Evolutionary conservation across 306 rosid species (phyloP).

Genomic region (Malus sieversii): DNA sequence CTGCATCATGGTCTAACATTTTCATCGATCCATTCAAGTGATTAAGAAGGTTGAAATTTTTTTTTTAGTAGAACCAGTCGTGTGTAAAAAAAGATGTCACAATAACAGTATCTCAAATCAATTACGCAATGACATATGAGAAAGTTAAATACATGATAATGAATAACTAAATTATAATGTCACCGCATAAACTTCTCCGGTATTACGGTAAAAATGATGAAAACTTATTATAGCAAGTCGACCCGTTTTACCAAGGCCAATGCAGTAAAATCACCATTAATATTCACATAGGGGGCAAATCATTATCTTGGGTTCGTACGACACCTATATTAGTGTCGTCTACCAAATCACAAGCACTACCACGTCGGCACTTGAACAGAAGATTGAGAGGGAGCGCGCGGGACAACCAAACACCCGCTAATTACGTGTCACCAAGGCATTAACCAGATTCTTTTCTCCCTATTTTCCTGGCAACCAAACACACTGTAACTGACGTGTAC

Average conservation of each 20-base stretch:
- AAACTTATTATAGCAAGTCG: background rate
- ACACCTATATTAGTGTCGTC: background rate
- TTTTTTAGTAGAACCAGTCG: too few species aligned
- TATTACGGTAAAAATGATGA: background rate
- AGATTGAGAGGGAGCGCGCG: conserved; percentile 8
- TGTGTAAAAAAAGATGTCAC: too few species aligned
- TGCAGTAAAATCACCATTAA: too few species aligned
- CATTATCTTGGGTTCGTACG: too few species aligned
- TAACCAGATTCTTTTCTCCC: background rate
- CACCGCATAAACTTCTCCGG: background rate
- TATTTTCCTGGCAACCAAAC: background rate
- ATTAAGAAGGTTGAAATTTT: too few species aligned
- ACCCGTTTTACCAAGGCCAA: too few species aligned
- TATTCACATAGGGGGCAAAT: background rate
- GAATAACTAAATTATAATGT: too few species aligned
- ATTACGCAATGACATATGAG: background rate
- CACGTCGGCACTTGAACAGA: background rate
- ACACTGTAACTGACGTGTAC: background rate
- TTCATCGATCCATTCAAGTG: too few species aligned
- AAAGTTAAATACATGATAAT: too few species aligned
- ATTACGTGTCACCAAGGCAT: conserved; percentile 17
- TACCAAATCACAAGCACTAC: background rate
- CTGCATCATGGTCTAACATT: too few species aligned
- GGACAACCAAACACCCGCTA: background rate
- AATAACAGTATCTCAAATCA: too few species aligned